Evolutionary conservation across 1,139 yeast species (phyloP).

Genomic region (Candida tetrigidarum): DNA sequence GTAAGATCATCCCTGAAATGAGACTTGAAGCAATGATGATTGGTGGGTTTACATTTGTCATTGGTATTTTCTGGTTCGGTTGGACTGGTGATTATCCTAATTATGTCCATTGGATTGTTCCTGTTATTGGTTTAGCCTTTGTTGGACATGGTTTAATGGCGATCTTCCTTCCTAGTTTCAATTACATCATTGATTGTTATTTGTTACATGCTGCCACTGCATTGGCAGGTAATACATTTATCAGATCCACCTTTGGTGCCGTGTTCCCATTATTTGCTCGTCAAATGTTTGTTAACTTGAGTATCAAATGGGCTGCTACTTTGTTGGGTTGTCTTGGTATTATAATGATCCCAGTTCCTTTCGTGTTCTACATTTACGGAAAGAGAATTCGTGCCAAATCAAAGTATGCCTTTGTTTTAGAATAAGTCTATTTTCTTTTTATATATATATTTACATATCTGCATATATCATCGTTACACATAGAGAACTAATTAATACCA

Average conservation of each 20-base stretch:
- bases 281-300: constrained; percentile 75
- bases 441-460: too few relatives aligned
- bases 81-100: constrained; percentile 82
- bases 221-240: constrained; percentile 82
- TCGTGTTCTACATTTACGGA: constrained; percentile 70
- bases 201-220: constrained; percentile 87
- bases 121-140: constrained; percentile 71
- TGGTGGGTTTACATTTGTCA: constrained; percentile 70
- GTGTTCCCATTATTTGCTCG: constrained; percentile 55
- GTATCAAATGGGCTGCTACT: constrained; percentile 84
- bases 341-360: constrained; percentile 73
- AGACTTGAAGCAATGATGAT: constrained; percentile 76
- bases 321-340: constrained; percentile 71
- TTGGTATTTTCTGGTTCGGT: constrained; percentile 82
- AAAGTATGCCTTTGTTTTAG: constrained; percentile 56
- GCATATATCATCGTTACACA: too few relatives aligned
- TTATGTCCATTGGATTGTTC: constrained; percentile 82
- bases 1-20: constrained; percentile 75
- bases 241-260: constrained; percentile 64
- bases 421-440: too few relatives aligned
- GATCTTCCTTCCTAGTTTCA: constrained; percentile 77
- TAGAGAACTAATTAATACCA: too few relatives aligned
- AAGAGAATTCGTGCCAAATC: constrained; percentile 61
- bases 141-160: constrained; percentile 77
- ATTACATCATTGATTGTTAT: constrained; percentile 82